Evolutionary conservation across 1,284 basidiomycete species (phyloP).

Genomic region (Pseudozyma tsukubaensis): DNA sequence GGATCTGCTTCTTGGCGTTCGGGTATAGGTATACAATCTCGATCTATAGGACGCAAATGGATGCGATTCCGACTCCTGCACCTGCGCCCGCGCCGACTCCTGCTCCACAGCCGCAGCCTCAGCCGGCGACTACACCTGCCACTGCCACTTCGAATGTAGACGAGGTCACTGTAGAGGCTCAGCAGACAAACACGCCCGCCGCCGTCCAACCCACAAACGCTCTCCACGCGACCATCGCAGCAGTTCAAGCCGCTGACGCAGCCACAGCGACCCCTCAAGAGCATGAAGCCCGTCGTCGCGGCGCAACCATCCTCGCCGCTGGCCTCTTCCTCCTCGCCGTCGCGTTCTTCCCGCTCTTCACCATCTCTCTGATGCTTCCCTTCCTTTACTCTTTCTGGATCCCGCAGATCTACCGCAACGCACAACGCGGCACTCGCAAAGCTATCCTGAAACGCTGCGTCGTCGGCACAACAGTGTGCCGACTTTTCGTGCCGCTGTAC

Average conservation of each 20-base stretch:
- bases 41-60: constrained; percentile 43
- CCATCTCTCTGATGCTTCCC: constrained; percentile 74
- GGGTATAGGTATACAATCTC: constrained; percentile 38
- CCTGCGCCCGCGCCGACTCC: constrained; percentile 14
- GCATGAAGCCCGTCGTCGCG: constrained; percentile 21
- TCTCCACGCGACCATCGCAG: constrained; percentile 6
- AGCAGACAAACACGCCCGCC: not conserved
- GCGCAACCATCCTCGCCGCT: constrained; percentile 7
- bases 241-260: constrained; percentile 6
- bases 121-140: not conserved
- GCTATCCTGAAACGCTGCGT: constrained; percentile 79
- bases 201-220: not conserved
- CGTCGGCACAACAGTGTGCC: constrained; percentile 79
- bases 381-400: constrained; percentile 82
- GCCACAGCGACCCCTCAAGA: constrained; percentile 14
- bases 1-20: constrained; percentile 47
- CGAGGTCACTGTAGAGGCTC: not conserved
- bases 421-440: constrained; percentile 77
- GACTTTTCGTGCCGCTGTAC: constrained; percentile 80
- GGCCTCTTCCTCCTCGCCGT: constrained; percentile 30
- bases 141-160: not conserved
- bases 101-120: not conserved
- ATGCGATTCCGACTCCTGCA: constrained; percentile 8
- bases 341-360: constrained; percentile 31
- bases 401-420: constrained; percentile 84